Percentiles rank a stretch among this genome's conserved stretches.
Conservation (phyloP, 805 yeast genomes). For the Torulaspora franciscae region DNA sequence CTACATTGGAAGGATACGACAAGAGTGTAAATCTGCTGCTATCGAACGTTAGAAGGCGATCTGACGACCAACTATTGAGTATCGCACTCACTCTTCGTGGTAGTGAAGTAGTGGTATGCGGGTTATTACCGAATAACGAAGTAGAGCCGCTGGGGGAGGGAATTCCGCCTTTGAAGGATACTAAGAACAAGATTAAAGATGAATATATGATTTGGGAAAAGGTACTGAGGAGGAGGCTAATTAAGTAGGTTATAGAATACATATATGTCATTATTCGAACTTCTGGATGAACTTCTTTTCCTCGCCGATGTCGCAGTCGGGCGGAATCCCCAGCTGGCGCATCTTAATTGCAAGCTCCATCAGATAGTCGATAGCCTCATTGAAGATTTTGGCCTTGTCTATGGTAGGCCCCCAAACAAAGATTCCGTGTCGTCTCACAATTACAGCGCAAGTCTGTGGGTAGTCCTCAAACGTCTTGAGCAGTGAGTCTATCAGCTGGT, state of each 20-base stretch:
- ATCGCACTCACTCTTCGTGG: slow-evolving; percentile 29
- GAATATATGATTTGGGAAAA: slow-evolving; percentile 32
- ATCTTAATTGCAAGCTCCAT: slow-evolving; percentile 80
- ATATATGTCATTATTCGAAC: slow-evolving; percentile 8
- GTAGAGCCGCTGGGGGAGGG: not conserved
- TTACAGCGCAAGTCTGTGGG: slow-evolving; percentile 77
- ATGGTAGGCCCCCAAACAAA: slow-evolving; percentile 94
- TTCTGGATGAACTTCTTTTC: slow-evolving; percentile 27
- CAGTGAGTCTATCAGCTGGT: slow-evolving; percentile 65
- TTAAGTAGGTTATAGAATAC: slow-evolving; percentile 7
- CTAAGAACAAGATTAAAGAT: slow-evolving; percentile 23
- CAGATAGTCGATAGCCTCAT: slow-evolving; percentile 88
- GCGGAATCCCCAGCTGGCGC: slow-evolving; percentile 63
- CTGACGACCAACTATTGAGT: slow-evolving; percentile 33
- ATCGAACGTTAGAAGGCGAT: slow-evolving; percentile 46
- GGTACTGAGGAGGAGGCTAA: slow-evolving; percentile 18
- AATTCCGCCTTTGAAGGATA: slow-evolving; percentile 26
- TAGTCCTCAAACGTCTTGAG: slow-evolving; percentile 59
- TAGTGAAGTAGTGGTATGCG: slow-evolving; percentile 33
- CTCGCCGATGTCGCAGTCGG: slow-evolving; percentile 37
- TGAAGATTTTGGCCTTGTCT: slow-evolving; percentile 89
- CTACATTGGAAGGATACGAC: slow-evolving; percentile 56
- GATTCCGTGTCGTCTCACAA: slow-evolving; percentile 90
- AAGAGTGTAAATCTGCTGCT: slow-evolving; percentile 57
- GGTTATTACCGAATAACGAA: slow-evolving; percentile 19